phyloP scores from a whole-genome alignment of 2,329 filamentous ascomycete species.

The Verticillium albo-atrum region DNA sequence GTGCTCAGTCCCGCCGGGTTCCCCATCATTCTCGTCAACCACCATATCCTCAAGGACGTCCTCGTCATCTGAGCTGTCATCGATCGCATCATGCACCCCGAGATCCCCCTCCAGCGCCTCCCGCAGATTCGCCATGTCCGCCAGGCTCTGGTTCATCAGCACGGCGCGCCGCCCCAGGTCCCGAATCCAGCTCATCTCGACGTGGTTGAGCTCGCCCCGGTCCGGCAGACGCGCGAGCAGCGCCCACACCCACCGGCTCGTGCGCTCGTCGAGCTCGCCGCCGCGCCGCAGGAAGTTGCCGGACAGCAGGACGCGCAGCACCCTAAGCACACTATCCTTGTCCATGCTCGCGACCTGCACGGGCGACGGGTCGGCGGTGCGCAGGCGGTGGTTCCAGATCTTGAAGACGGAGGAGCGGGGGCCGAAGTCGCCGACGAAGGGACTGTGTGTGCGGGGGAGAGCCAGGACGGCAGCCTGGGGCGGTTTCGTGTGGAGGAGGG shows the following conservation, averaged over 20 bases:
- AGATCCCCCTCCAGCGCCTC: constrained; percentile 36
- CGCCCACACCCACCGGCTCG: constrained; percentile 83
- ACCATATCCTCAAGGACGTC: constrained; percentile 29
- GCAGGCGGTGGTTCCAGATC: constrained; percentile 49
- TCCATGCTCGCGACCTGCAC: constrained; percentile 61
- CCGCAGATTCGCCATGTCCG: constrained; percentile 45
- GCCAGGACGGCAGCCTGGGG: constrained; percentile 46
- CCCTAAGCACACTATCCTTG: constrained; percentile 59
- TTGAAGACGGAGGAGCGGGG: constrained; percentile 43
- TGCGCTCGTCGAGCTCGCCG: constrained; percentile 56
- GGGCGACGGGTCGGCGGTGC: constrained; percentile 50
- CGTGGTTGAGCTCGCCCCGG: constrained; percentile 68
- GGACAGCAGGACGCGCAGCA: constrained; percentile 63
- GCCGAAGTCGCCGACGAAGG: constrained; percentile 50
- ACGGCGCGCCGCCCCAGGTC: constrained; percentile 77
- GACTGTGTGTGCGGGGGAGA: constrained; percentile 50
- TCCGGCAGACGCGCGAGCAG: constrained; percentile 72
- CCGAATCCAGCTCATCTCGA: constrained; percentile 70
- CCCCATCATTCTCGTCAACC: constrained; percentile 18
- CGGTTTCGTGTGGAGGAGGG: constrained; percentile 51
- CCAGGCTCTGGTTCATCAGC: constrained; percentile 49
- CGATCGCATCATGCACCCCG: constrained; percentile 40
- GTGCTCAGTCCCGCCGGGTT: constrained; percentile 6
- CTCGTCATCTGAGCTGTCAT: constrained; percentile 35
- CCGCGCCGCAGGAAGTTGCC: constrained; percentile 59